Base-by-base conservation (phyloP, 768 basidiomycete species). In the Hygrocybe punicea region DNA sequence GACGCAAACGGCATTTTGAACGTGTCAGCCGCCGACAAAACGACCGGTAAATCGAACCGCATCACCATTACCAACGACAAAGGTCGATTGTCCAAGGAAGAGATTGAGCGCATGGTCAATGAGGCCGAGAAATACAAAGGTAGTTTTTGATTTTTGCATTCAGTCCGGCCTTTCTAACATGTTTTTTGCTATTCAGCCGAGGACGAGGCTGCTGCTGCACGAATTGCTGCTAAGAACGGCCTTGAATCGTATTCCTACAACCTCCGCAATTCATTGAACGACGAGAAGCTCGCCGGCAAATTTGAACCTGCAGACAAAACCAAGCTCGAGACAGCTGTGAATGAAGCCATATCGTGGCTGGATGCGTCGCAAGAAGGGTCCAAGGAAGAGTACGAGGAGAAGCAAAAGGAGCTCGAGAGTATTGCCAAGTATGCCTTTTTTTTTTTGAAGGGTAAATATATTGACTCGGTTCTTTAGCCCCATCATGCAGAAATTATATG, bases 41-140 rank as follows among this genome's bases (percentile, higher is more conserved):
- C 93, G 10, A 97, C 95, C 55, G 95, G 95, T 64, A 97, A 98
- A 78, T 93, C 91, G 55, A 91, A 86, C 73, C 88, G 90, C 60
- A 93, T 93, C 70, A 94, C 92, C 59, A 94, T 94, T 75, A 93
- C 89, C 65, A 93, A 93, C 73, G 94, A 97, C 80, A 95, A 98
- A 80, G 93, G 94, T 44, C 93, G 95, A 73, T 77, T 98, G 63
- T 93, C 91, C 61, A 92, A 96, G 78, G 95, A 98, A 74, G 95
- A 98, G 70, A 98, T 98, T 60, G 95, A 98, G 73, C 90, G 93
- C 71, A 98, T 98, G 95, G 92, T 98, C 44, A 70, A 73, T 59
- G 95, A 97, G 70, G 95, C 95, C 54, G 94, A 96, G 84, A 85
- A 86, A 70, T 95, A 93, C 81, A 93, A 88, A 76, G 78, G 85